phyloP scores from a whole-genome alignment of 192 early-diverging fungal genomes.

The Paraglomus occultum region DNA sequence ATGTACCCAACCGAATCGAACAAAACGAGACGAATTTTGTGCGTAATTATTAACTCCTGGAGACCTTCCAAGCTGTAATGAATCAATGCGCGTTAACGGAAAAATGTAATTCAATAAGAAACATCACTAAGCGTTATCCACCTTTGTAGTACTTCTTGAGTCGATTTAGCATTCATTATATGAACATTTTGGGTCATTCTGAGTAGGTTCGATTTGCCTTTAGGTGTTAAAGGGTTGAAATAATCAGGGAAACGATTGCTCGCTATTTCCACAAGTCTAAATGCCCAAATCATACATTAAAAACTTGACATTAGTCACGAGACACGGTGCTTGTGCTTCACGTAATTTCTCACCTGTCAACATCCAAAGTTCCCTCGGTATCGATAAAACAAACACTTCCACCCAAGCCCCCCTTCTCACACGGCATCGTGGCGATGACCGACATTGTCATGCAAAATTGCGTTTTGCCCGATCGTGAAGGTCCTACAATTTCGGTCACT shows the following conservation, averaged over 20 bases:
- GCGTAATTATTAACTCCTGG: slow-evolving; percentile 28
- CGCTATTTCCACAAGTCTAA: slow-evolving; percentile 21
- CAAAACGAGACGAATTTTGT: slow-evolving; percentile 16
- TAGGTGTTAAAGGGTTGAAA: background rate
- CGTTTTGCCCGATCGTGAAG: slow-evolving; percentile 19
- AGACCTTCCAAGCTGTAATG: slow-evolving; percentile 18
- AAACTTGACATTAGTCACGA: too few species aligned
- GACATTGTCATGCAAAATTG: slow-evolving; percentile 25
- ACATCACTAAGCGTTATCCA: background rate
- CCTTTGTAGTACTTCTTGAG: slow-evolving; percentile 15
- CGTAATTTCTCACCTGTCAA: slow-evolving; percentile 4
- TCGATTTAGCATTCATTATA: slow-evolving; percentile 8
- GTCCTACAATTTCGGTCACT: slow-evolving; percentile 24
- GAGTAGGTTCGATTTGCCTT: slow-evolving; percentile 18
- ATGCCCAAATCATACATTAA: background rate
- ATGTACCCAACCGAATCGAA: slow-evolving; percentile 21
- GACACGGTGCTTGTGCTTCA: background rate
- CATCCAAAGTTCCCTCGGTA: slow-evolving; percentile 14
- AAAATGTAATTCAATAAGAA: background rate
- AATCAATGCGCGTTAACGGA: background rate
- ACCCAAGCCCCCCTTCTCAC: slow-evolving; percentile 16
- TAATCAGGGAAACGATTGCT: slow-evolving; percentile 12
- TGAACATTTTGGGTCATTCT: slow-evolving; percentile 20
- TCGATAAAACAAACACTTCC: slow-evolving; percentile 27
- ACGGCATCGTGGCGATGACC: slow-evolving; percentile 11